Base-by-base conservation (phyloP, 768 basidiomycete genomes). In the Mycena belliarum region DNA sequence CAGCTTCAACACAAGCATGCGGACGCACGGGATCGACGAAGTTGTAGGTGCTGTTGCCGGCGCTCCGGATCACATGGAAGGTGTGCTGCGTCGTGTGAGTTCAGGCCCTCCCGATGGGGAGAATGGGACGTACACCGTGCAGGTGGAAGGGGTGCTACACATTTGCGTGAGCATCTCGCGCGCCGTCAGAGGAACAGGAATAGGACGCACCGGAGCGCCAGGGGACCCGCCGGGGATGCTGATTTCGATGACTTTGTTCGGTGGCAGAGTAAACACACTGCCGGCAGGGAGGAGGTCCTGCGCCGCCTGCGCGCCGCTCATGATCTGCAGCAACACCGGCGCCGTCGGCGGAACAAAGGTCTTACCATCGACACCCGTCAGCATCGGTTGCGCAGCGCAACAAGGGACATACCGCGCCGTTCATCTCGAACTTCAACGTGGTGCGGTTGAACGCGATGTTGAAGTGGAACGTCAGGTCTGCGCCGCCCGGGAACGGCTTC, bases 261-360 rank as follows among this genome's bases (percentile, higher is more conserved):
- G 40, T 44, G 24, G 20, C 6, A 59, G 57, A 24, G 25, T 37
- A 24, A 32, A 48, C 4, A 59, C 18, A 26, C 68, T 62, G 16
- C 69, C 69, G 16, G 63, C 51, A 1, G 65, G 54, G 6, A 67
- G 60, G 16, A 76, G 61, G 8, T 65, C 65, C 23, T 67, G 59
- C 0, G 74, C 63, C 16, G 60, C 50, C 26, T 64, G 65, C 35
- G 60, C 65, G 6, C 74, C 74, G 28, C 68, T 73, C 21, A 74
- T 26, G 21, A 59, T 59, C 38, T 59, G 57, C 5, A 59, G 45
- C 9, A 59, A 28, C 6, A 59, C 51, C 11, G 21, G 50, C 23
- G 18, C 33, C 7, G 16, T 47, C 11, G 56, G 56, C 1, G 49
- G 42, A 3, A 16, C 20, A 20, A 57, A 52, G 0, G 44, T 37